Base-by-base conservation (phyloP, 2,329 filamentous ascomycete genomes). In the Colletotrichum acutatum region DNA sequence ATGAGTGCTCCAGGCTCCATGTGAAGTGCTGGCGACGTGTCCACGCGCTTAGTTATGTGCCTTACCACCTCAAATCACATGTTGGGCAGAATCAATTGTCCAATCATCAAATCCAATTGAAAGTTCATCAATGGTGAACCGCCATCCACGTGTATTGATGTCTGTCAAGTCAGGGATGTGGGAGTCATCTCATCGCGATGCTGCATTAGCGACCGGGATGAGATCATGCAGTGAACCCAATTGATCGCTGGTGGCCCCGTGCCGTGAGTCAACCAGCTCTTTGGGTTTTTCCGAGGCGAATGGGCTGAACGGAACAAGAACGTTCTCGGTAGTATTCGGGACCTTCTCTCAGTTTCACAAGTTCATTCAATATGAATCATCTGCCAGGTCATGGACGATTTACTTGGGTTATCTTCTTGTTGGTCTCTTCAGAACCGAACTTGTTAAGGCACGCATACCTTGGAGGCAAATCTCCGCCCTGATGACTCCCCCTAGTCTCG, bases 131-230 rank as follows among this genome's bases (percentile, higher is more conserved):
- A 30, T 42, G 8, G 7, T 8, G n/a, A 28, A 24, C 6, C 3
- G 11, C 22, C 16, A 4, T 4, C 7, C 26, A 34, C 24, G 5
- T 16, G 8, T 37, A 28, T 30, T n/a, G n/a, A 30, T 28, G 12
- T 30, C n/a, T 28, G 28, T 42, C 22, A 7, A 2, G 30, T 4
- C 28, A 53, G 56, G 52, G 64, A 52, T 32, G 26, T 30, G 28
- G 37, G 57, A 68, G 64, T 68, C 65, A 63, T 22, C 22, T 7
- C 64, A 71, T 52, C 30, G 58, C 65, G 46, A 57, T 22, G 34
- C 46, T 57, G 56, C 57, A 26, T 26, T 56, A 61, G 57, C 30
- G 34, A 14, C 62, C 24, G 34, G 64, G 63, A 28, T 61, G 24
- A 46, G 60, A 56, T 42, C 30, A 60, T 42, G 30, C 68, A 59